Base-by-base conservation (phyloP, 257 asterid genomes). In the Pogostemon cablin region DNA sequence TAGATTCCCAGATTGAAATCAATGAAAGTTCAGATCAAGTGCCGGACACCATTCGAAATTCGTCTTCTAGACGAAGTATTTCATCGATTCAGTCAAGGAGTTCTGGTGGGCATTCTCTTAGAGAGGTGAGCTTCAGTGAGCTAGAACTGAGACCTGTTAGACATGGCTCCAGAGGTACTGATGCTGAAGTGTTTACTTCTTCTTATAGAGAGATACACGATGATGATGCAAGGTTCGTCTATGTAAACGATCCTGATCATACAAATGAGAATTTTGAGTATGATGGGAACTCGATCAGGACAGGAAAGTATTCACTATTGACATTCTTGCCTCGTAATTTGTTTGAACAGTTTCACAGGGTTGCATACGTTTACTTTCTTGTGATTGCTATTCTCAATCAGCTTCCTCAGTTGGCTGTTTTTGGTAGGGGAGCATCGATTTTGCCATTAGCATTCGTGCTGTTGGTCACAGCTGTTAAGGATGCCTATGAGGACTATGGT, bases 291-390 rank as follows among this genome's bases (percentile, higher is more conserved):
- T 86, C 95, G 10, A 84, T 91, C 62, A 82, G 88, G 82, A 95
- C 98, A 0, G 85, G 75, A 32, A 95, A 95, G 67, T 95, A 95
- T 61, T 88, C 99, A 1, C 8, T 90, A 54, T 56, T 95, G 69
- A 89, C 96, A n/a, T 95, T 95, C 90, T 78, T 95, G 87, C 99
- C 99, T 7, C 83, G 93, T 7, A 95, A 95, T 83, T 69, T 95
- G 72, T 95, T 89, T 50, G 98, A 91, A 71, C 99, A 95, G 92
- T 95, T 95, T 88, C 99, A 86, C 71, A 91, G 99, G 80, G 93
- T 95, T 72, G 99, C 99, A 34, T 95, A 95, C 71, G 55, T 95
- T 2, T 95, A 95, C 79, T 95, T 95, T 80, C 92, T 95, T 38
- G 97, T 79, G 53, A 95, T 95, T 81, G 99, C 98, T 7, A 53